Conservation (phyloP, 75 land plant genomes). For the Cryptomeria japonica region DNA sequence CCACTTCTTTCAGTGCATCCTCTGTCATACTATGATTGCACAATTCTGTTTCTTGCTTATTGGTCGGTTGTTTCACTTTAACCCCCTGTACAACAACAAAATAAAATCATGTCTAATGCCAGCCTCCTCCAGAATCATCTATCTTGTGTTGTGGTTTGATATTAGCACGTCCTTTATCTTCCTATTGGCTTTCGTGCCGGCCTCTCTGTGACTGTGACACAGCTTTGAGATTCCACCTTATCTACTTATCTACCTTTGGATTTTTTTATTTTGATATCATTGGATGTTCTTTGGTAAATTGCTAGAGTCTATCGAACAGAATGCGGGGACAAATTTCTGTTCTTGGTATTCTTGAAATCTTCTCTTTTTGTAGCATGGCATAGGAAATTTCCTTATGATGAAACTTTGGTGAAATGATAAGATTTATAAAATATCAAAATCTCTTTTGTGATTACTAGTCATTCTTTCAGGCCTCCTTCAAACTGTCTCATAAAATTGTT, state of each 20-base stretch:
- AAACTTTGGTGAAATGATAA: not conserved
- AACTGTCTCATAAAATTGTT: not conserved
- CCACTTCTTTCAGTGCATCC: not conserved
- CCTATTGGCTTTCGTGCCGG: not conserved
- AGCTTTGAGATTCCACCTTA: not conserved
- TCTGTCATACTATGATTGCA: not conserved
- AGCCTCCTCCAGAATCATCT: not conserved
- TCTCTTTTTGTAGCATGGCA: not conserved
- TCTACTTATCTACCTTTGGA: not conserved
- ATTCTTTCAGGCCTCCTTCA: not conserved
- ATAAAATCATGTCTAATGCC: not conserved
- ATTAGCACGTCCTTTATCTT: not conserved
- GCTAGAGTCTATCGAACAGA: not conserved
- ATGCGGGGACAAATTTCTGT: not conserved
- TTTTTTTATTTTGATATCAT: not conserved
- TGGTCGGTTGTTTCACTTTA: not conserved
- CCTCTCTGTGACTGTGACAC: not conserved
- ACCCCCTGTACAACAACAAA: not conserved
- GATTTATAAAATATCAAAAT: not conserved
- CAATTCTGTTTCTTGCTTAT: not conserved
- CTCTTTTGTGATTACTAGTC: not conserved
- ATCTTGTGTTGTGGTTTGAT: not conserved
- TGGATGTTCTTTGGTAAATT: not conserved
- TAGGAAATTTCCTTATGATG: not conserved
- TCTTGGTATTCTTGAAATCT: not conserved